Percentiles rank a stretch among this genome's conserved stretches.
Evolutionary conservation across 2,329 filamentous ascomycete species (phyloP).

Genomic region (Teratosphaeria pseudoeucalypti): DNA sequence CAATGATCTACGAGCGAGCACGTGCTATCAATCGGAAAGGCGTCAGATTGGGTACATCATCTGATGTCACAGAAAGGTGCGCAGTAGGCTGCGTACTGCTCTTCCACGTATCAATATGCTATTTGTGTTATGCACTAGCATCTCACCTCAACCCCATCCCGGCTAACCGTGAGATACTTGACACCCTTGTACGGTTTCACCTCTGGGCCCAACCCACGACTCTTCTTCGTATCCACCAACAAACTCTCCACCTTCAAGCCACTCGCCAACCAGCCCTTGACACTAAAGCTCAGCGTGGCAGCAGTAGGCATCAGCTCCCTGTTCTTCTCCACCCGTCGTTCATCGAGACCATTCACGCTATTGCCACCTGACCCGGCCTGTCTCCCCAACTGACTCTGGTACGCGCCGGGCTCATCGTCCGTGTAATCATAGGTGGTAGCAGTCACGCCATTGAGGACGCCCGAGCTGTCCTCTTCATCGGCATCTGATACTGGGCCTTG

Average conservation of each 20-base stretch:
- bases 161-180: constrained; percentile 77
- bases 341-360: constrained; percentile 4
- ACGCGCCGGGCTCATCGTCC: constrained; percentile 19
- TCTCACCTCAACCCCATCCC: constrained; percentile 42
- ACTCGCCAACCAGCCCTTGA: constrained; percentile 55
- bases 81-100: neutral
- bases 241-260: constrained; percentile 54
- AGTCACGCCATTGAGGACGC: constrained; percentile 26
- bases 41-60: too few relatives aligned
- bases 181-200: constrained; percentile 96
- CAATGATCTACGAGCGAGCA: neutral
- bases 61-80: neutral
- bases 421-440: constrained; percentile 33
- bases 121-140: constrained; percentile 21
- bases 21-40: too few relatives aligned
- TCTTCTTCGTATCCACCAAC: constrained; percentile 62
- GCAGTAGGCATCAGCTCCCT: constrained; percentile 39
- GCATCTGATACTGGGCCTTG: constrained; percentile 50
- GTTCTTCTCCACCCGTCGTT: constrained; percentile 18
- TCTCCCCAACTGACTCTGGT: constrained; percentile 28
- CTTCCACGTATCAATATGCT: neutral
- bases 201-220: constrained; percentile 72
- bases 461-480: constrained; percentile 29
- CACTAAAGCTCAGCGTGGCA: constrained; percentile 39
- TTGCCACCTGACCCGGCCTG: constrained; percentile 13